Conservation (phyloP, 306 rosid genomes). For the Neltuma alba region DNA sequence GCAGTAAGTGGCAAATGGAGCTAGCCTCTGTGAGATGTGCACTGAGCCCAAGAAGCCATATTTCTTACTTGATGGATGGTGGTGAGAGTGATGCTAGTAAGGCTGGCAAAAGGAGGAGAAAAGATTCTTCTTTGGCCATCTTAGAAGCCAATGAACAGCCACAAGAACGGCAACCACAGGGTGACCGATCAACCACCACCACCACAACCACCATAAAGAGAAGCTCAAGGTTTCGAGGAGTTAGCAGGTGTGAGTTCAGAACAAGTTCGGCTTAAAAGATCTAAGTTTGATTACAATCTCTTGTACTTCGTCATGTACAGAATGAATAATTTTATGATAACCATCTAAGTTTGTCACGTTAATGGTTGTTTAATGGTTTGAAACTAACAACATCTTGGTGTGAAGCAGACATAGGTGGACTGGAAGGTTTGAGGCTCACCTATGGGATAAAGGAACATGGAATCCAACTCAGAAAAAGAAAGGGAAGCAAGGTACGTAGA, state of each 20-base stretch:
- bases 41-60: slow-evolving; percentile 35
- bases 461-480: slow-evolving; percentile 91
- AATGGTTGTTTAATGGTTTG: slow-evolving; percentile 4
- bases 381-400: slow-evolving; percentile 12
- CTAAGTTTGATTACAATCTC: background rate
- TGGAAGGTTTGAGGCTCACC: slow-evolving; percentile 95
- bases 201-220: slow-evolving; percentile 70
- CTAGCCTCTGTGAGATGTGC: slow-evolving; percentile 48
- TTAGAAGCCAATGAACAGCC: slow-evolving; percentile 34
- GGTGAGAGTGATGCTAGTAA: slow-evolving; percentile 40
- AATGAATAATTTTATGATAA: no score
- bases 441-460: slow-evolving; percentile 98
- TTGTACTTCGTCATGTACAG: background rate
- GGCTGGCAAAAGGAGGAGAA: slow-evolving; percentile 57
- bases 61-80: background rate
- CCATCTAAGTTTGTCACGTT: no score
- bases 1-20: slow-evolving; percentile 49
- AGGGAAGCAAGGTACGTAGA: slow-evolving; percentile 81
- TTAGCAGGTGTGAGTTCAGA: slow-evolving; percentile 57
- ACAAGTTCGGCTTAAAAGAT: background rate
- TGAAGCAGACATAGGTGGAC: slow-evolving; percentile 90
- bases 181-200: slow-evolving; percentile 52
- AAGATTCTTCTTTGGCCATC: slow-evolving; percentile 40
- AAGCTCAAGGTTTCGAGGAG: slow-evolving; percentile 87
- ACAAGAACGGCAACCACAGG: slow-evolving; percentile 28